Evolutionary conservation across 306 rosid genomes (phyloP), one percentile per base, ranked within the genome.

Genomic region (Abrus pulchellus): DNA sequence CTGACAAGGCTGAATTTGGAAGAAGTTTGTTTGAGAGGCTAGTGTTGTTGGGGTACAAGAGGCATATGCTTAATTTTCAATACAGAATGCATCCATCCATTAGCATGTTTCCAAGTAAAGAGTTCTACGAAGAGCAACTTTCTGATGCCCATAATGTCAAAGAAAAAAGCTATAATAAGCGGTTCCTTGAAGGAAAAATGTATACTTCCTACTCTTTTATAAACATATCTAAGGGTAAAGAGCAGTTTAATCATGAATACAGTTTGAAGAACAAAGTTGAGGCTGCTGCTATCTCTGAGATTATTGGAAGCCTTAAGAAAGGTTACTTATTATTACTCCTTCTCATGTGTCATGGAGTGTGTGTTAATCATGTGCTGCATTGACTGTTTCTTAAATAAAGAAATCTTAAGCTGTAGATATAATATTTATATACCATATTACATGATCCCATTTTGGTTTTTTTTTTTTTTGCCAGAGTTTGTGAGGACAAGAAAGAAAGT

Each of bases 11-110:
- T 63, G 82, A 76, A 11, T 88, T 80, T 43, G 89, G 92, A 76
- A 87, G 90, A 79, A 86, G 90, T 33, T 43, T 87, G 82, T 85
- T 87, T 4, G 77, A 83, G 81, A 87, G 90, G 69, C 55, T 88
- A 68, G 89, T 67, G n/a, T 9, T 4, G 28, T 61, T 82, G 63
- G 88, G 87, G 20, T 64, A 66, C 53, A 63, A 50, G 64, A 85
- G 28, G 69, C 87, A 76, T 5, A 69, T 85, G 48, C 87, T 87
- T 54, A 40, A 85, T 53, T 49, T 87, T 50, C 88, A 87, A 9
- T 85, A 76, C 28, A 82, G 90, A 74, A 87, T 87, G 90, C 90
- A 82, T 80, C 88, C 90, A 60, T 79, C 87, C 28, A 85, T 87
- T 54, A 85, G 88, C 66, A 20, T 45, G 28, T 87, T 87, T 36